Conservation (phyloP, 1,139 yeast species). For the Waltiozyma sp. region DNA sequence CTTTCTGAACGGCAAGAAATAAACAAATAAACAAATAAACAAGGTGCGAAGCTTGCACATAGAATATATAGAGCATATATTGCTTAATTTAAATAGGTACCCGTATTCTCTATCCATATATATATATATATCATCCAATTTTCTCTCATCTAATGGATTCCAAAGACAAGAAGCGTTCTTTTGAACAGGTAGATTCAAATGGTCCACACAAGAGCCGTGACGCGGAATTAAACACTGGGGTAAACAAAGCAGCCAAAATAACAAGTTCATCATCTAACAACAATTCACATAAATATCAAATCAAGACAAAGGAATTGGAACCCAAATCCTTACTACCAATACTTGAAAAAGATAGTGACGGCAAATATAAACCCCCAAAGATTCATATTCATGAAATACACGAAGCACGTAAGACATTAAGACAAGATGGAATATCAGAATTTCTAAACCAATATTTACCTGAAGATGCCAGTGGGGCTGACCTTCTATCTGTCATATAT, state of each 20-base stretch:
- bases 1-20: background rate
- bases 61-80: too few relatives aligned
- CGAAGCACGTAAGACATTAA: slow-evolving; percentile 47
- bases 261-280: background rate
- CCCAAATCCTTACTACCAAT: too few relatives aligned
- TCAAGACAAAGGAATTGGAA: background rate
- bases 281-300: background rate
- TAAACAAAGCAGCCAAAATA: background rate
- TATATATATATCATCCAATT: background rate
- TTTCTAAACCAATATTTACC: slow-evolving; percentile 55
- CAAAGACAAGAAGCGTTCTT: background rate
- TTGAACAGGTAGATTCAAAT: background rate
- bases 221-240: background rate
- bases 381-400: slow-evolving; percentile 30
- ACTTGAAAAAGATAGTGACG: slow-evolving; percentile 8
- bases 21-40: background rate
- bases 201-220: background rate
- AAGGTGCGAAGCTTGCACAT: too few relatives aligned
- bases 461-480: slow-evolving; percentile 39
- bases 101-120: too few relatives aligned
- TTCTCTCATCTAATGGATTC: background rate
- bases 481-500: slow-evolving; percentile 8
- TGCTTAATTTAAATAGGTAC: too few relatives aligned
- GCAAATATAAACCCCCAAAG: slow-evolving; percentile 23
- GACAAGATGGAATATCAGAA: slow-evolving; percentile 45